Evolutionary conservation across 371 early-diverging fungal species (phyloP), one percentile per base, ranked within the genome.

Genomic region (Rhizomucor pusillus): DNA sequence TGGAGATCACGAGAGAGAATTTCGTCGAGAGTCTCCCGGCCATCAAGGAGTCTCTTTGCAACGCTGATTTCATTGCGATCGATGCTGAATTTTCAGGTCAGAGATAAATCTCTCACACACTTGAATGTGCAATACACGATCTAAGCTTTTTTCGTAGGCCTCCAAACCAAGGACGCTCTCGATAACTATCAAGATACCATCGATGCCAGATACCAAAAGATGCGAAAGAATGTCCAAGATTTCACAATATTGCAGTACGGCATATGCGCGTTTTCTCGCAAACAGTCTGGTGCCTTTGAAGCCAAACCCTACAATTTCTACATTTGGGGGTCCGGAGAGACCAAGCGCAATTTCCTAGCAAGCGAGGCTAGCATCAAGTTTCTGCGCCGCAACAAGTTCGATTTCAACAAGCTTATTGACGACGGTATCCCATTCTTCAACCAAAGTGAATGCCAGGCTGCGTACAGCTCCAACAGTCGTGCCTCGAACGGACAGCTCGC

Each of bases 11-110:
- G 10, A 75, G 80, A 25, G 63, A 69, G 34, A 82, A 86, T 52
- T 90, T 93, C 63, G 71, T 73, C 47, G 59, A 59, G 14, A 65
- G 65, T 13, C 73, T 90, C 43, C 75, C 76, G 16, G 58, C 65
- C 47, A 78, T 94, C 48, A 55, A 69, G 54, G 70, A 77, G 47
- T 85, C 90, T 36, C 76, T 94, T 43, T 46, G 65, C 0, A 77
- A 75, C 43, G 81, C 86, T 47, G 91, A 90, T 55, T 90, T 90
- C 64, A 77, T 90, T 35, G 78, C 92, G 9, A 77, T 94, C 37
- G 94, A 94, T 69, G 82, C 89, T 33, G 94, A 94, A 70, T 85
- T 94, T 57, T 85, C 91, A 19, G 94, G 94, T 82, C 65, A 22
- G 50, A 29, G 44, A 22, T 29, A 0, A 0, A 47, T 16, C 7